These are phyloP conservation scores for Dioscorea zingiberensis DNA, from an alignment of 106 monocot genomes.

Conservation along the genomic window DNA sequence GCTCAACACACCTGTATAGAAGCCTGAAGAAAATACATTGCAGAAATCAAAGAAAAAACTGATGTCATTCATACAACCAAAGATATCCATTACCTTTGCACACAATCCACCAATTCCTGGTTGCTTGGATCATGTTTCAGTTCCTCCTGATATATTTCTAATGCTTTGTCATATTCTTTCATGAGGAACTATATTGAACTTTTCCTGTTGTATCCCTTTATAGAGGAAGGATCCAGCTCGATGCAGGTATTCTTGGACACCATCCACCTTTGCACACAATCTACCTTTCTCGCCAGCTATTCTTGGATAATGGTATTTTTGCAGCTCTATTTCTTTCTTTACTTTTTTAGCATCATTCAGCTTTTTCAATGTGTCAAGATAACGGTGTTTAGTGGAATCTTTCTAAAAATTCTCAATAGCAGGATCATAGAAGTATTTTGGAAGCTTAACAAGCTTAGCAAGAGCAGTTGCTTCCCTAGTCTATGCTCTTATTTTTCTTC, in stretches of 20 bases:
- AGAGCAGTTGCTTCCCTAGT: conserved; percentile 86
- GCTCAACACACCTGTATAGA: conserved; percentile 72
- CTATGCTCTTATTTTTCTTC: conserved; percentile 84
- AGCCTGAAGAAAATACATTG: not conserved
- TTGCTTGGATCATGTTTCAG: conserved; percentile 81
- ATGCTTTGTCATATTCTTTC: conserved; percentile 96
- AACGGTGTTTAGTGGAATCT: conserved; percentile 86
- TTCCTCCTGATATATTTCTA: conserved; percentile 91
- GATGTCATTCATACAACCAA: too few relatives aligned
- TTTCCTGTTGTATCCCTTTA: conserved; percentile 91
- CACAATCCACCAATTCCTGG: conserved; percentile 73
- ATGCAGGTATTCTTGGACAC: too few relatives aligned
- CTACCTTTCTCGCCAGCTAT: conserved; percentile 97
- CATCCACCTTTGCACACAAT: too few relatives aligned
- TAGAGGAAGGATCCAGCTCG: conserved; percentile 84
- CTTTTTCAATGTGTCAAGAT: conserved; percentile 87
- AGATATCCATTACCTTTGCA: conserved; percentile 48
- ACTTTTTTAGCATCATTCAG: conserved; percentile 85
- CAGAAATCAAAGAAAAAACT: not conserved
- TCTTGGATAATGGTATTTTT: conserved; percentile 87
- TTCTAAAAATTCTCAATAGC: conserved; percentile 95
- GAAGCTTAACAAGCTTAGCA: conserved; percentile 64
- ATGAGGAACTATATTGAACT: conserved; percentile 92
- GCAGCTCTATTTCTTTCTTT: conserved; percentile 89
- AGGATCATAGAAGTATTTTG: conserved; percentile 75